These are phyloP conservation scores for Rhizophora mangle DNA, from an alignment of 345 rosid genomes.

Conservation along the genomic window DNA sequence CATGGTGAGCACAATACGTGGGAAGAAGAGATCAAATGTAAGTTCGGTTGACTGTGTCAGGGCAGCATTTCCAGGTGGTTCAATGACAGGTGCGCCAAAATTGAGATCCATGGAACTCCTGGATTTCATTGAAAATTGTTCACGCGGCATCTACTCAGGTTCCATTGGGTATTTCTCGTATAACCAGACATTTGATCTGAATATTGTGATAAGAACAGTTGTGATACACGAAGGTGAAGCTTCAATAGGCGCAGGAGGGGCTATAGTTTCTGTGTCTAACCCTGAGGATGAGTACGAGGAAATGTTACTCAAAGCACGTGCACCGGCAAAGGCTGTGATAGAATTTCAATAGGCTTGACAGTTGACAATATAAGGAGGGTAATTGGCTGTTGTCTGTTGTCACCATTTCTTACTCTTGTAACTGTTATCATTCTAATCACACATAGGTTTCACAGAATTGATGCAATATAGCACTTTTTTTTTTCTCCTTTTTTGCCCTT, in stretches of 20 bases:
- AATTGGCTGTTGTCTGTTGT: slow-evolving; percentile 2
- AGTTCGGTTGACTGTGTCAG: slow-evolving; percentile 67
- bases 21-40: slow-evolving; percentile 52
- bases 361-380: background rate
- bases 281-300: slow-evolving; percentile 91
- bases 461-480: background rate
- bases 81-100: slow-evolving; percentile 99
- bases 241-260: slow-evolving; percentile 92
- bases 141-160: slow-evolving; percentile 89
- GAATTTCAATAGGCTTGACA: slow-evolving; percentile 34
- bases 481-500: background rate
- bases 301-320: slow-evolving; percentile 77
- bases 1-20: slow-evolving; percentile 88
- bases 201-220: slow-evolving; percentile 85
- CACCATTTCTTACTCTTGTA: background rate
- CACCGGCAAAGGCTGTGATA: slow-evolving; percentile 69
- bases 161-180: slow-evolving; percentile 89
- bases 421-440: background rate
- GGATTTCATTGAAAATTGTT: slow-evolving; percentile 71
- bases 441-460: background rate
- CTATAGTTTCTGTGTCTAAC: slow-evolving; percentile 70
- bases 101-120: slow-evolving; percentile 85
- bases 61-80: slow-evolving; percentile 96
- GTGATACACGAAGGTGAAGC: slow-evolving; percentile 83
- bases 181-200: slow-evolving; percentile 80